phyloP scores from a whole-genome alignment of 2,329 filamentous ascomycete genomes.

The Aspergillus sp. region DNA sequence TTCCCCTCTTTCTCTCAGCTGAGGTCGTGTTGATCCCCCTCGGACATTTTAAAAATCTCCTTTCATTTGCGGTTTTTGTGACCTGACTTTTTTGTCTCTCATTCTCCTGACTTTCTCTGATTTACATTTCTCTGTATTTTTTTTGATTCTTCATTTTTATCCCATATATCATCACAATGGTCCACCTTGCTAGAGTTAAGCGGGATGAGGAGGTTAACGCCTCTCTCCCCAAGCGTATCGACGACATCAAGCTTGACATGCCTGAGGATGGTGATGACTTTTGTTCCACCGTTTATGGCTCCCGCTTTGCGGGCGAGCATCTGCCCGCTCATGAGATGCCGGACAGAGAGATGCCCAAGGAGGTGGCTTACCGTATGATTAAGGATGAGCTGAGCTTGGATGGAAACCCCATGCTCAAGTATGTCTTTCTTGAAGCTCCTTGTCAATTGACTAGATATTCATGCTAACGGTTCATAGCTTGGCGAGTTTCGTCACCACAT shows the following conservation, averaged over 20 bases:
- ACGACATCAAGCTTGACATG: slow-evolving; percentile 43
- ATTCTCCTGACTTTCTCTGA: too few species aligned
- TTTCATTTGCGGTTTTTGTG: too few species aligned
- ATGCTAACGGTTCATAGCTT: slow-evolving; percentile 49
- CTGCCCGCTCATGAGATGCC: slow-evolving; percentile 83
- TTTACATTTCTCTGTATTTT: too few species aligned
- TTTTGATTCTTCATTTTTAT: too few species aligned
- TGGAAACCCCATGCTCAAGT: slow-evolving; percentile 76
- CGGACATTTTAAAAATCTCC: too few species aligned
- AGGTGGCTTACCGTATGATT: slow-evolving; percentile 95
- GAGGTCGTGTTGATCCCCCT: too few species aligned
- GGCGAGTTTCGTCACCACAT: slow-evolving; percentile 91
- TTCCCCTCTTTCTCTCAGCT: too few species aligned
- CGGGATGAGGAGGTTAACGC: slow-evolving; percentile 33
- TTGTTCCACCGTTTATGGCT: slow-evolving; percentile 82
- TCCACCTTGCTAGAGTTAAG: slow-evolving; percentile 37
- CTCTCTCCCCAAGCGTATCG: slow-evolving; percentile 36
- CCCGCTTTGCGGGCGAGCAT: slow-evolving; percentile 73
- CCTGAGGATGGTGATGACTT: slow-evolving; percentile 42
- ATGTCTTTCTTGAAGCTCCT: slow-evolving; percentile 8
- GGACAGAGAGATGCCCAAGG: slow-evolving; percentile 81
- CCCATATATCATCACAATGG: slow-evolving; percentile 23
- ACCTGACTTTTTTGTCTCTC: too few species aligned
- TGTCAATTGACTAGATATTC: too few species aligned
- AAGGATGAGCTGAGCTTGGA: slow-evolving; percentile 90